Conservation (phyloP, 2,329 filamentous ascomycete genomes). For the Lasiodiplodia theobromae region DNA sequence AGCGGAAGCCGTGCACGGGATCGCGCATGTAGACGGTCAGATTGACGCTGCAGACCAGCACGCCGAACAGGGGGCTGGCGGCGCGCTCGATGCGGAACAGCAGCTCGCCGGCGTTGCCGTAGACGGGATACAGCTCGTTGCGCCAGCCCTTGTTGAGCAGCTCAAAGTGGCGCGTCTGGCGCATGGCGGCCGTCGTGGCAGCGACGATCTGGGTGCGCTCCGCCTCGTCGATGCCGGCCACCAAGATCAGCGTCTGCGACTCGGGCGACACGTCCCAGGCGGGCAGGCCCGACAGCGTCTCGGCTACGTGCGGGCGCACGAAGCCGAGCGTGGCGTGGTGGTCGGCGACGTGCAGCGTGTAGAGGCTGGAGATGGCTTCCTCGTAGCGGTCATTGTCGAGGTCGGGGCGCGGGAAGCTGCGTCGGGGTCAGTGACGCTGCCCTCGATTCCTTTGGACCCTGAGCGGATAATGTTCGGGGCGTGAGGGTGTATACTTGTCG, state of each 20-base stretch:
- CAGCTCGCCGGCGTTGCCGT: conserved; percentile 45
- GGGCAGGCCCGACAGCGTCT: conserved; percentile 61
- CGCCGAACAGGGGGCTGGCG: conserved; percentile 52
- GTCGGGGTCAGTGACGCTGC: background rate
- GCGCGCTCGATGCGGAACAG: conserved; percentile 52
- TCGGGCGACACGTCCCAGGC: conserved; percentile 67
- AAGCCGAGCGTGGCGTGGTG: conserved; percentile 67
- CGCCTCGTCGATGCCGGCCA: conserved; percentile 64
- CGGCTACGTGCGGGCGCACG: conserved; percentile 67
- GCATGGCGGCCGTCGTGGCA: conserved; percentile 71
- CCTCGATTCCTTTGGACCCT: too few species aligned
- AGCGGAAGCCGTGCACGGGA: conserved; percentile 64
- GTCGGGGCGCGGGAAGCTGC: conserved; percentile 79
- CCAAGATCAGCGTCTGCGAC: conserved; percentile 68
- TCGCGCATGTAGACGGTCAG: conserved; percentile 48
- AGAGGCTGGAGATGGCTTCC: conserved; percentile 52
- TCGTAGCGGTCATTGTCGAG: conserved; percentile 62
- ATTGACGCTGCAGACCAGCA: conserved; percentile 54
- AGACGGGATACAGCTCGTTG: conserved; percentile 52
- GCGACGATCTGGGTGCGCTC: conserved; percentile 67
- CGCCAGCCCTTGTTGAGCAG: conserved; percentile 63
- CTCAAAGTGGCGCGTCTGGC: conserved; percentile 72
- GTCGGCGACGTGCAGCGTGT: conserved; percentile 71
- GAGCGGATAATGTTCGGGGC: background rate
- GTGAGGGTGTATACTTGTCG: conserved; percentile 54